phyloP scores from a whole-genome alignment of 1,284 basidiomycete species.

The Vanrija sp. region DNA sequence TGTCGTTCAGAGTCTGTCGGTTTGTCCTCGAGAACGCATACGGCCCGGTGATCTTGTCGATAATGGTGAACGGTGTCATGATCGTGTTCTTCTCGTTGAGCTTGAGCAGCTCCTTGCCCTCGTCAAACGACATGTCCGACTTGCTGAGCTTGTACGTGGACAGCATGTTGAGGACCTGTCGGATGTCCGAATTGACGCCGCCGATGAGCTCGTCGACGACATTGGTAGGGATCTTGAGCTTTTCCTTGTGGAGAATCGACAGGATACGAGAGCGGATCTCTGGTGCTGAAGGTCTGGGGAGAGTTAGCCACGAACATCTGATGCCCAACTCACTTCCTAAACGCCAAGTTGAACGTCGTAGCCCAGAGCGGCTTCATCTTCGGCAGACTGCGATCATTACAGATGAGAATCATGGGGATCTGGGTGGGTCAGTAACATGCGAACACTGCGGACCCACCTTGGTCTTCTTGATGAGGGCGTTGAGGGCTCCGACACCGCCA shows the following conservation, averaged over 20 bases:
- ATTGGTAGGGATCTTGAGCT: constrained; percentile 82
- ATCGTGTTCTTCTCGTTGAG: constrained; percentile 90
- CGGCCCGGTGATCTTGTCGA: constrained; percentile 78
- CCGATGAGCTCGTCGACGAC: constrained; percentile 88
- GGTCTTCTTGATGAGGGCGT: constrained; percentile 88
- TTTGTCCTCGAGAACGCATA: constrained; percentile 81
- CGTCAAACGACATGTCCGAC: constrained; percentile 79
- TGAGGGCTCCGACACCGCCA: constrained; percentile 90
- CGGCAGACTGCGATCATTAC: constrained; percentile 78
- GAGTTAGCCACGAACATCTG: constrained; percentile 1
- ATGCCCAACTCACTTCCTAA: constrained; percentile 59
- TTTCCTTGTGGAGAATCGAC: constrained; percentile 88
- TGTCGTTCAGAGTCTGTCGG: constrained; percentile 77
- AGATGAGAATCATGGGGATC: constrained; percentile 97
- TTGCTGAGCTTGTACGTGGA: constrained; percentile 88
- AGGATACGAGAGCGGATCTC: constrained; percentile 79
- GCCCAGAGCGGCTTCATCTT: constrained; percentile 84
- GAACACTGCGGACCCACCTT: constrained; percentile 55
- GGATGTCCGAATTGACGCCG: constrained; percentile 89
- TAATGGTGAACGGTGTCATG: constrained; percentile 84
- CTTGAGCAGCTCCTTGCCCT: constrained; percentile 79
- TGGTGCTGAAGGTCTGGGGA: constrained; percentile 64
- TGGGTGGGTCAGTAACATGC: constrained; percentile 35
- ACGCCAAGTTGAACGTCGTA: constrained; percentile 72
- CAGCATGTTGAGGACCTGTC: constrained; percentile 95